phyloP scores from a whole-genome alignment of 179 eudicot species.

The Patellifolia procumbens region DNA sequence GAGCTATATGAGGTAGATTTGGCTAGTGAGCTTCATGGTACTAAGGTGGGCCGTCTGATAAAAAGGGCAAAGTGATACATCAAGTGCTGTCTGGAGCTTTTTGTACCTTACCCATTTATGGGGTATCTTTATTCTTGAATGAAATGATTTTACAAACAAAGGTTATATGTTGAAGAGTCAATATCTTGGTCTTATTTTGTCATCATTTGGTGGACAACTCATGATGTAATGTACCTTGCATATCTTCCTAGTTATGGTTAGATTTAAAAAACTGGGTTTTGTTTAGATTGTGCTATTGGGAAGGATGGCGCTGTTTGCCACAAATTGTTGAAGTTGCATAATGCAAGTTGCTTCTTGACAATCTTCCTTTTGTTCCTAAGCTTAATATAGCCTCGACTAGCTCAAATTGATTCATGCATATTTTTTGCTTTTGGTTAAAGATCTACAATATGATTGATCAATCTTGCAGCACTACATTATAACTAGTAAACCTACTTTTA shows the following conservation, averaged over 20 bases:
- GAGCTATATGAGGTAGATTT: neutral
- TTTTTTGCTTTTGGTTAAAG: neutral
- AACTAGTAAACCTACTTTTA: neutral
- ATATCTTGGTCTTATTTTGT: neutral
- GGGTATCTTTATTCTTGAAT: neutral
- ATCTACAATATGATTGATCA: neutral
- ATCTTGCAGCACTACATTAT: neutral
- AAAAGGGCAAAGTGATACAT: neutral
- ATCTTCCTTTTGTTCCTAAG: neutral
- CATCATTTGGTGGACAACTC: neutral
- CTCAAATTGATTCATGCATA: neutral
- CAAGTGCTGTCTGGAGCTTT: neutral
- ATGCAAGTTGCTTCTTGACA: neutral
- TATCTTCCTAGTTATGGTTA: neutral
- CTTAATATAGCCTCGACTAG: neutral
- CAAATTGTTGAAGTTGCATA: neutral
- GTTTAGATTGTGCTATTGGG: neutral
- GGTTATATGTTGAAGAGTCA: neutral
- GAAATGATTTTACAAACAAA: neutral
- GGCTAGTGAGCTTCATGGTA: neutral
- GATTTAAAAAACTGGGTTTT: neutral
- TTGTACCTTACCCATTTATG: neutral
- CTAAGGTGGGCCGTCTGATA: neutral
- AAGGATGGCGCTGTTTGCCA: no score
- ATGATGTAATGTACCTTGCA: neutral